phyloP scores from a whole-genome alignment of 202 grass and related monocot species.

The Bolboschoenoplectus hybrid region DNA sequence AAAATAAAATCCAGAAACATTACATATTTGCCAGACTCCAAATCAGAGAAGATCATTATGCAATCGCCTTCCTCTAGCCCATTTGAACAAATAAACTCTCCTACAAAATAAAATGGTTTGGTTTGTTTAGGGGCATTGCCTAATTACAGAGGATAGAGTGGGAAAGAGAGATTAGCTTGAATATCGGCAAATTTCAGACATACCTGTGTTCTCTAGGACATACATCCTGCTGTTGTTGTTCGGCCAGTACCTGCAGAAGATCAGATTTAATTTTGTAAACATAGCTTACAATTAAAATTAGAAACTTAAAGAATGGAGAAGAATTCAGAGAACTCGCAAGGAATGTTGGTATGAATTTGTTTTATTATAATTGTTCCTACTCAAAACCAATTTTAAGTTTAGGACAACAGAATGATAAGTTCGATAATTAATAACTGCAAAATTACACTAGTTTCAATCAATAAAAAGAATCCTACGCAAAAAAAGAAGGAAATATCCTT shows the following conservation, averaged over 20 bases:
- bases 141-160: neutral
- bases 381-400: neutral
- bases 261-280: neutral
- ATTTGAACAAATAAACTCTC: slow-evolving; percentile 74
- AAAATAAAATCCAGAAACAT: slow-evolving; percentile 30
- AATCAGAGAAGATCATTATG: slow-evolving; percentile 77
- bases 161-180: neutral
- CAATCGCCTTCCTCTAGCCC: slow-evolving; percentile 89
- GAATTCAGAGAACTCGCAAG: neutral
- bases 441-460: neutral
- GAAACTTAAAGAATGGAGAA: neutral
- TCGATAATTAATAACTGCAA: neutral
- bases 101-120: slow-evolving; percentile 34
- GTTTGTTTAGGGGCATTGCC: neutral
- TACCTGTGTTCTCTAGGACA: slow-evolving; percentile 89
- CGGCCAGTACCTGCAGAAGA: slow-evolving; percentile 79
- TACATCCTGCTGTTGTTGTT: slow-evolving; percentile 99
- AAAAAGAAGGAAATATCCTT: neutral
- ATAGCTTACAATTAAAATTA: neutral
- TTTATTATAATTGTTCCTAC: neutral
- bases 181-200: slow-evolving; percentile 15
- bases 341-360: neutral
- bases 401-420: neutral
- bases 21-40: slow-evolving; percentile 91
- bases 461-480: neutral